Evolutionary conservation across 106 monocot species (phyloP).

Genomic region (Acorus calamus): DNA sequence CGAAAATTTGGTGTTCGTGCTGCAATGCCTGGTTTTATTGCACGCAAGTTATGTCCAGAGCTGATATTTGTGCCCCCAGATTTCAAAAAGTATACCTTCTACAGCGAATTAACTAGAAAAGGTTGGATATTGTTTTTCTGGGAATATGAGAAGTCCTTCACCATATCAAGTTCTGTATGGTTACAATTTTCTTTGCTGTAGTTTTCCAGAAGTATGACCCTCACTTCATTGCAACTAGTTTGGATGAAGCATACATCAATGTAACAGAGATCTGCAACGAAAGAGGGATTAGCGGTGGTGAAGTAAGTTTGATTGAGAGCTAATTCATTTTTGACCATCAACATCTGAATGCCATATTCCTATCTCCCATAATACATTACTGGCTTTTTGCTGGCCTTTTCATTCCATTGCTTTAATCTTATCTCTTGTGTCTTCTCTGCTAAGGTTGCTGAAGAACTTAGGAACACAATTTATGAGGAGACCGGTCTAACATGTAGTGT

Average conservation of each 20-base stretch:
- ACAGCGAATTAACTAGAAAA: conserved; percentile 87
- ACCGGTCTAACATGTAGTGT: conserved; percentile 94
- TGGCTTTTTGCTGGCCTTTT: neutral
- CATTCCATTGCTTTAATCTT: neutral
- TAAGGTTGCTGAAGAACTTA: conserved; percentile 78
- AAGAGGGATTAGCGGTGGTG: conserved; percentile 43
- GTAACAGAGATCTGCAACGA: conserved; percentile 62
- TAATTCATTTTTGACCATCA: too few relatives aligned
- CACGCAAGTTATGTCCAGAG: conserved; percentile 73
- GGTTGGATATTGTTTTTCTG: conserved; percentile 24
- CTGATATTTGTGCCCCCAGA: conserved; percentile 79
- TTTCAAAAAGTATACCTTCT: conserved; percentile 79
- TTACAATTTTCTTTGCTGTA: conserved; percentile 14
- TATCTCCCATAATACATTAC: too few relatives aligned
- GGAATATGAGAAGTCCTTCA: too few relatives aligned
- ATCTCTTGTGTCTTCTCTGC: conserved; percentile 8
- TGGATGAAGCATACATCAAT: conserved; percentile 95
- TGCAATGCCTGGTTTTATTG: conserved; percentile 99
- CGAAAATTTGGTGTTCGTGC: conserved; percentile 97
- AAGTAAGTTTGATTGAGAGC: conserved; percentile 43
- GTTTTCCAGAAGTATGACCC: conserved; percentile 83
- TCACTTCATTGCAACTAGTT: conserved; percentile 67
- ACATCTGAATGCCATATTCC: too few relatives aligned
- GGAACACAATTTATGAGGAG: conserved; percentile 68
- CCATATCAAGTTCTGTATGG: too few relatives aligned